phyloP scores from a whole-genome alignment of 2,329 filamentous ascomycete species.

The Fusarium xylarioides region DNA sequence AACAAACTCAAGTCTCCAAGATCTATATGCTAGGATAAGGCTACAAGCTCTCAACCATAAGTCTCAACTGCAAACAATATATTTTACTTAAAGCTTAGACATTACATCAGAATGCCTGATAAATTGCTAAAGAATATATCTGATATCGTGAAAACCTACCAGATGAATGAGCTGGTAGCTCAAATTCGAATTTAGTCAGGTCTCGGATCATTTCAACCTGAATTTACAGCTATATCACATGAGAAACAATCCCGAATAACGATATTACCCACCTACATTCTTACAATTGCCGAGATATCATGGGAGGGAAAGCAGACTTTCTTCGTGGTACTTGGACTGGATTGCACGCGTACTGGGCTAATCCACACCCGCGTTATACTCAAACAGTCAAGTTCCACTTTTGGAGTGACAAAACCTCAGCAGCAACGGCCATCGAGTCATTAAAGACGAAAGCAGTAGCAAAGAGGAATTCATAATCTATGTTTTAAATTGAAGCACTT shows the following conservation, averaged over 20 bases:
- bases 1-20: not conserved
- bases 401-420: not conserved
- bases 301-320: not conserved
- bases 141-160: not conserved
- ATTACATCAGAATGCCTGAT: accelerated
- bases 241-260: accelerated
- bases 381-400: not conserved
- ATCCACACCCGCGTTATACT: not conserved
- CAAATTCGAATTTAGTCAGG: not conserved
- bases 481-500: not conserved
- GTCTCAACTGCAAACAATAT: no score
- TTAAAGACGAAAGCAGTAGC: accelerated
- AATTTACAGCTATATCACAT: not conserved
- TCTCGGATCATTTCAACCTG: not conserved
- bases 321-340: not conserved
- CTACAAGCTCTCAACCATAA: not conserved
- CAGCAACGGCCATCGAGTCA: accelerated
- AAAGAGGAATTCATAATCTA: accelerated
- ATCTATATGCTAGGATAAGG: not conserved
- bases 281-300: not conserved
- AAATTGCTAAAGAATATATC: not conserved
- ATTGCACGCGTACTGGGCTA: not conserved
- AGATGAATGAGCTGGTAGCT: not conserved
- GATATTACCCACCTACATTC: accelerated
- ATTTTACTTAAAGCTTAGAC: accelerated